Evolutionary conservation across 2,329 filamentous ascomycete species (phyloP), one percentile per base, ranked within the genome.

Genomic region (Beauveria sp.): DNA sequence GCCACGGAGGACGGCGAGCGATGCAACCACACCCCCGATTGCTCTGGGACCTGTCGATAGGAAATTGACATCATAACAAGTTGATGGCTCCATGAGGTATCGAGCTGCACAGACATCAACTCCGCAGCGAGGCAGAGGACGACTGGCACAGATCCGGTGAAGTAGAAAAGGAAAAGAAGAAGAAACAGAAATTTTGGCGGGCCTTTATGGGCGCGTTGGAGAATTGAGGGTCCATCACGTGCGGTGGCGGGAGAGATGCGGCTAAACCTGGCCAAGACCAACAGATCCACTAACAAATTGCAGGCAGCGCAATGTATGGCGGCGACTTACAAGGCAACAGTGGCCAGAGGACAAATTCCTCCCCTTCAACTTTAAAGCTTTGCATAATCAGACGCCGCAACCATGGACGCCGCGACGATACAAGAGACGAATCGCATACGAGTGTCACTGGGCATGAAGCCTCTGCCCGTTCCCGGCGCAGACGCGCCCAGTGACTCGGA

Each of bases 351-450:
- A 26, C 10, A 24, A 18, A 9, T 28, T 20, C n/a, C 6, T 16
- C n/a, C 14, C 28, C 20, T 24, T 5, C 42, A 34, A 28, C 45
- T 40, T 42, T 22, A 26, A n/a, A 31, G 9, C 24, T 20, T 18
- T 24, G 14, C 40, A 48, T n/a, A 31, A 16, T 42, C 43, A 42
- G 20, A 42, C 42, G 8, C 31, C 51, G 40, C 59, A 68, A 76
- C 67, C 51, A 86, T 86, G 79, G 85, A 88, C 73, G 80, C 86
- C 68, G 85, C 90, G 50, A 88, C 89, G 31, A 93, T 98, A 71
- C 90, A 96, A 75, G 92, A 97, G 81, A 91, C 91, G 67, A 98
- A 98, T 79, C 90, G 93, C 72, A 88, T 97, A 70, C 91, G 93
- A 69, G 82, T 88, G 69, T 91, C 91, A 55, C 86, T 97, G 78